Conservation (phyloP, 768 basidiomycete species). For the Dioszegia hungarica region DNA sequence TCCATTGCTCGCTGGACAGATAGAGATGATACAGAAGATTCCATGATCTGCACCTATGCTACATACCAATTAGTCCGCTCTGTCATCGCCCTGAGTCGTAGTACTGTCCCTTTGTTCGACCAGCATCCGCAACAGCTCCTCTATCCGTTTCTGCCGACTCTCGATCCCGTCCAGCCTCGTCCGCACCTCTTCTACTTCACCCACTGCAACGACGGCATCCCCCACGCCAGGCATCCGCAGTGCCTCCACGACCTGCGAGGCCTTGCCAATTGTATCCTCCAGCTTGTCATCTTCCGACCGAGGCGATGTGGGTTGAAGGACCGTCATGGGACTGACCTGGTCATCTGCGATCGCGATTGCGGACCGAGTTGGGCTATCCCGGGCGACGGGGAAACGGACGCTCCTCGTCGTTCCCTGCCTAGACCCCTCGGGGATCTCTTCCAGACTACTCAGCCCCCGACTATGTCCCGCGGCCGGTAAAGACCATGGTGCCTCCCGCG, state of each 20-base stretch:
- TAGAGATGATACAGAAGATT: too few relatives aligned
- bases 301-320: background rate
- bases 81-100: background rate
- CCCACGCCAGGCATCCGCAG: background rate
- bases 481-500: background rate
- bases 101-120: conserved; percentile 1
- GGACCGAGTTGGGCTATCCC: too few relatives aligned
- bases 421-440: conserved; percentile 1
- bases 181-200: conserved; percentile 7
- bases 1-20: too few relatives aligned
- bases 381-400: background rate
- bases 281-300: background rate
- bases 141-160: conserved; percentile 38
- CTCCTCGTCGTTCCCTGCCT: background rate
- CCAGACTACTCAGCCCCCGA: background rate
- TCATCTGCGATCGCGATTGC: background rate
- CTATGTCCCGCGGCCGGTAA: background rate
- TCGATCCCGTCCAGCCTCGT: conserved; percentile 35
- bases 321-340: conserved; percentile 2
- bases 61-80: too few relatives aligned
- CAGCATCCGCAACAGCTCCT: conserved; percentile 35
- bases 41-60: too few relatives aligned
- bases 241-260: conserved; percentile 23
- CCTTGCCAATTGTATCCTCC: conserved; percentile 23
- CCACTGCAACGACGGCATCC: conserved; percentile 8